Percentiles rank a stretch among this genome's conserved stretches.
Evolutionary conservation across 495 filamentous ascomycete species (phyloP).

Genomic region (Penicillium atrosanguineum): DNA sequence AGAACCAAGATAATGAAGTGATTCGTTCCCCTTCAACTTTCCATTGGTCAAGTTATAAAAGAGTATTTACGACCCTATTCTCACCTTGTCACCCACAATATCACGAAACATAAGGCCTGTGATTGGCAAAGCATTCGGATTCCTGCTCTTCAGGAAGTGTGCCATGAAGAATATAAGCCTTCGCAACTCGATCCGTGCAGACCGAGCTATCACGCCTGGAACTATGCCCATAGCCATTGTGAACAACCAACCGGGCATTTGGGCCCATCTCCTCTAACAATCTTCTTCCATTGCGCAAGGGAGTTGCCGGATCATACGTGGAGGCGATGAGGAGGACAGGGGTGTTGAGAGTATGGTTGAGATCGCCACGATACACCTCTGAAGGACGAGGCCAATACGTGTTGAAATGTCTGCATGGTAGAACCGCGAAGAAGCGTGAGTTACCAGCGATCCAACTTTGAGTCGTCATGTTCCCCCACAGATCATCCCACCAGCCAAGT

Average conservation of each 20-base stretch:
- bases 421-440: slow-evolving; percentile 14
- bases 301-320: slow-evolving; percentile 19
- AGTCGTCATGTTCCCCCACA: slow-evolving; percentile 15
- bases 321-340: slow-evolving; percentile 13
- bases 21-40: no score
- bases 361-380: slow-evolving; percentile 20
- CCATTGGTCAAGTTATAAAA: no score
- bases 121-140: slow-evolving; percentile 12
- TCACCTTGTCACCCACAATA: no score
- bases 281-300: slow-evolving; percentile 16
- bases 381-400: slow-evolving; percentile 15
- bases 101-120: slow-evolving; percentile 5
- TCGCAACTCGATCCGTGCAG: slow-evolving; percentile 14
- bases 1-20: no score
- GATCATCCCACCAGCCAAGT: slow-evolving; percentile 14
- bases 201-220: slow-evolving; percentile 11
- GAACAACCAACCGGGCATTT: slow-evolving; percentile 17
- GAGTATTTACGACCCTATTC: no score
- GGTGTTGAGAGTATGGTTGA: slow-evolving; percentile 18
- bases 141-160: slow-evolving; percentile 9
- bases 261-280: slow-evolving; percentile 15
- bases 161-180: slow-evolving; percentile 16
- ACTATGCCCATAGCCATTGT: slow-evolving; percentile 19
- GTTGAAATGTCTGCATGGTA: slow-evolving; percentile 15
- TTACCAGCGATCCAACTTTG: slow-evolving; percentile 20